These are phyloP conservation scores for Kluyveromyces siamensis DNA, from an alignment of 805 yeast species.

Conservation along the genomic window DNA sequence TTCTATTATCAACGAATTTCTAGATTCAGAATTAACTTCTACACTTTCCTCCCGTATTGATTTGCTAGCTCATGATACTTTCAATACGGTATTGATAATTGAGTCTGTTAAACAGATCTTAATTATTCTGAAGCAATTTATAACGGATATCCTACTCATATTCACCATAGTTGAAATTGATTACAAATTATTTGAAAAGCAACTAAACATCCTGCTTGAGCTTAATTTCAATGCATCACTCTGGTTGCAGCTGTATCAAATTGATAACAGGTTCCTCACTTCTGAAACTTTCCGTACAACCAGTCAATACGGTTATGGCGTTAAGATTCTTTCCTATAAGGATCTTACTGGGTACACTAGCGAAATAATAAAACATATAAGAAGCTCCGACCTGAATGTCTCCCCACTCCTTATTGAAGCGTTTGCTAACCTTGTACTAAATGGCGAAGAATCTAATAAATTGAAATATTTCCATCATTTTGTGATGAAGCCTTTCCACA, in stretches of 20 bases:
- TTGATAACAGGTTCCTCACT: constrained; percentile 15
- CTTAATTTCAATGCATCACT: constrained; percentile 20
- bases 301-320: constrained; percentile 19
- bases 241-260: constrained; percentile 17
- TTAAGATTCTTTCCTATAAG: constrained; percentile 15
- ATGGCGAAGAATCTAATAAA: constrained; percentile 2
- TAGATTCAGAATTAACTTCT: constrained; percentile 20
- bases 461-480: constrained; percentile 8
- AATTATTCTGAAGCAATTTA: constrained; percentile 22
- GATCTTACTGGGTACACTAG: constrained; percentile 6
- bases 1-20: constrained; percentile 30
- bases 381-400: neutral
- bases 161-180: constrained; percentile 33
- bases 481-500: constrained; percentile 14
- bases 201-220: constrained; percentile 14
- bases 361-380: neutral
- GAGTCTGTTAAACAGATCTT: constrained; percentile 25
- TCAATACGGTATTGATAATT: constrained; percentile 16
- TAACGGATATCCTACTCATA: constrained; percentile 27
- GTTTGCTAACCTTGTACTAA: constrained; percentile 5
- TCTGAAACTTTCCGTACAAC: constrained; percentile 14
- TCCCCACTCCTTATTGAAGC: neutral
- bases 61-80: constrained; percentile 16
- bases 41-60: constrained; percentile 7
- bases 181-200: constrained; percentile 17